phyloP scores from a whole-genome alignment of 306 rosid species.

The Vigna radiata region DNA sequence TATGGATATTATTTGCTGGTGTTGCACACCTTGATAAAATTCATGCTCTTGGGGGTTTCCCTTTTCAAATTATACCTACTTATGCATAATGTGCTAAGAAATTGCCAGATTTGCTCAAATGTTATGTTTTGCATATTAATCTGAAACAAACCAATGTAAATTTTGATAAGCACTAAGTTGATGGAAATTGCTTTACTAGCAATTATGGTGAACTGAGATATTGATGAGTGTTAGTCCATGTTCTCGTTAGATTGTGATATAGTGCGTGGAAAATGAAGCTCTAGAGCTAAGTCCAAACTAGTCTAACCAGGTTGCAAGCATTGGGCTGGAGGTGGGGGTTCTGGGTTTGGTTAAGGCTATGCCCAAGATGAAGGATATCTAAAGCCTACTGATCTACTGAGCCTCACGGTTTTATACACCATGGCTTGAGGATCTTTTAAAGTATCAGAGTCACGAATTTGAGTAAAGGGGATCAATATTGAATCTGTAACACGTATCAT shows the following conservation, averaged over 20 bases:
- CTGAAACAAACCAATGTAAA: conserved; percentile 9
- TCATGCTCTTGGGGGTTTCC: background rate
- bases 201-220: background rate
- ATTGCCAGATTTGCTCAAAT: background rate
- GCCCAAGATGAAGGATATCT: background rate
- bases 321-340: background rate
- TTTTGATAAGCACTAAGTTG: conserved; percentile 7
- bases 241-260: background rate
- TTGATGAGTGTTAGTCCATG: background rate
- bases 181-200: conserved; percentile 18
- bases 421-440: conserved; percentile 4
- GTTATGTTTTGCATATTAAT: background rate
- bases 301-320: background rate
- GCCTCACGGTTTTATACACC: background rate
- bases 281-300: conserved; percentile 1
- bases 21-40: conserved; percentile 18
- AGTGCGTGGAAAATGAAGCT: background rate
- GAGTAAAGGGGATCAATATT: background rate
- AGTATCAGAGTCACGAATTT: conserved; percentile 7
- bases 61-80: conserved; percentile 23
- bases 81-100: conserved; percentile 6
- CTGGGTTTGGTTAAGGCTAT: background rate
- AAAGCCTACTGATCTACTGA: background rate
- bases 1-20: conserved; percentile 3
- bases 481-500: background rate